phyloP scores from a whole-genome alignment of 2,329 filamentous ascomycete genomes.

The Geosmithia putterillii region DNA sequence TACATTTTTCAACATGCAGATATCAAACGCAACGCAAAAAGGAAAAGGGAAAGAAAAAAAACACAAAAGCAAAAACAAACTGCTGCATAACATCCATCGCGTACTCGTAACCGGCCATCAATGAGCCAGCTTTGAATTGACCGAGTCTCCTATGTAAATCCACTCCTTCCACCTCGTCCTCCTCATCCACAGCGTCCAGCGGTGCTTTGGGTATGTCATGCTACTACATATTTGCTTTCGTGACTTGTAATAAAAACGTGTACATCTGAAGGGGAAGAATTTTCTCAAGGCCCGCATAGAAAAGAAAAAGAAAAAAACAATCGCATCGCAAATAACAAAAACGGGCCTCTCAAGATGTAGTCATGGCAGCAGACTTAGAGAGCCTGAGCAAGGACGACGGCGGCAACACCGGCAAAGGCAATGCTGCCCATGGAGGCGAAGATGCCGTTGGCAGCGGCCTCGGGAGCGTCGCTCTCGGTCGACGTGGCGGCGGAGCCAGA shows the following conservation, averaged over 20 bases:
- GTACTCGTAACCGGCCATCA: no score
- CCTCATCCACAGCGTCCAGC: neutral
- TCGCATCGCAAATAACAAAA: neutral
- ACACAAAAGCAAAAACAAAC: slow-evolving; percentile 8
- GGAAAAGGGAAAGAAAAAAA: neutral
- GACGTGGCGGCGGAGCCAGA: slow-evolving; percentile 3
- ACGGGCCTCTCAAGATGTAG: no score
- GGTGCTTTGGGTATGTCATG: neutral
- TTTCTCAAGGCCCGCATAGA: no score
- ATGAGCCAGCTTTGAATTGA: no score
- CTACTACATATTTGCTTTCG: slow-evolving; percentile 1
- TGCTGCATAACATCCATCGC: neutral
- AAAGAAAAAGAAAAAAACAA: slow-evolving; percentile 5
- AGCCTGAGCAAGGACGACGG: slow-evolving; percentile 15
- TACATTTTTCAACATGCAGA: no score
- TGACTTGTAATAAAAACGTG: slow-evolving; percentile 48
- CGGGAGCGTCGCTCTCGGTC: slow-evolving; percentile 9
- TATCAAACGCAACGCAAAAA: no score
- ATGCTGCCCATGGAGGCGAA: slow-evolving; percentile 11
- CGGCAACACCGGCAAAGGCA: slow-evolving; percentile 13
- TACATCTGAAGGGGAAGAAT: no score
- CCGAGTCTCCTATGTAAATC: no score
- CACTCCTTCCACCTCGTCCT: neutral
- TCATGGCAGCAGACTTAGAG: slow-evolving; percentile 11
- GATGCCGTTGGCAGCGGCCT: slow-evolving; percentile 13